phyloP scores from a whole-genome alignment of 345 rosid genomes.

The Arabidopsis thaliana region DNA sequence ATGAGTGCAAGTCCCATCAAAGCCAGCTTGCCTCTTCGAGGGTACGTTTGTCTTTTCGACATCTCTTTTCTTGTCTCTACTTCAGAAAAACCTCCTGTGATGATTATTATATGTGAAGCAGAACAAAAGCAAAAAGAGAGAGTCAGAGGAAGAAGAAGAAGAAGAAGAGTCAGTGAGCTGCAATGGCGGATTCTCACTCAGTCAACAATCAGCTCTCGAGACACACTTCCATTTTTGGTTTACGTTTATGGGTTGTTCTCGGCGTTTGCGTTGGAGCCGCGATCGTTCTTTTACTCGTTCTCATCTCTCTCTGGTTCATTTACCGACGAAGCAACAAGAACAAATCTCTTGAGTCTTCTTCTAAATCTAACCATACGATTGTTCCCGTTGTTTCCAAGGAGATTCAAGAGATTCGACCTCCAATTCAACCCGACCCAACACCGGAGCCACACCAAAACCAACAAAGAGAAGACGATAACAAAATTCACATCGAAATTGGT shows the following conservation, averaged over 20 bases:
- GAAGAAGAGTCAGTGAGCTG: constrained; percentile 21
- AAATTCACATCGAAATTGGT: constrained; percentile 85
- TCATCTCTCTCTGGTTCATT: constrained; percentile 88
- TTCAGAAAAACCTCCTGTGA: constrained; percentile 34
- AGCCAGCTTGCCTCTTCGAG: constrained; percentile 46
- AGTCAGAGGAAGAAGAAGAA: not conserved
- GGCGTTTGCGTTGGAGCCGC: constrained; percentile 88
- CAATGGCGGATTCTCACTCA: constrained; percentile 72
- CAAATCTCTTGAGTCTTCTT: constrained; percentile 40
- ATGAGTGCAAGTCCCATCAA: constrained; percentile 43
- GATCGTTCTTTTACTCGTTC: constrained; percentile 76
- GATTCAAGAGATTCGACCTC: constrained; percentile 50
- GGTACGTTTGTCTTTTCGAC: not conserved
- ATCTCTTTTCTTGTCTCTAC: constrained; percentile 26
- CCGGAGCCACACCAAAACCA: constrained; percentile 51
- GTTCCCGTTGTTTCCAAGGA: constrained; percentile 82
- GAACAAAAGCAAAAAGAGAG: constrained; percentile 30
- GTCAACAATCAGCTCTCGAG: constrained; percentile 71
- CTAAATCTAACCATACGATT: constrained; percentile 45
- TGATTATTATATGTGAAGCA: constrained; percentile 43
- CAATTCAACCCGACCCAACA: constrained; percentile 55
- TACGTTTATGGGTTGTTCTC: constrained; percentile 81
- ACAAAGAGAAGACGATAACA: constrained; percentile 53
- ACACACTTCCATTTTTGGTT: constrained; percentile 67
- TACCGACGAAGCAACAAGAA: constrained; percentile 56